Evolutionary conservation across 164 flowering plant species (phyloP).

Genomic region (Tetrastigma voinierianum): DNA sequence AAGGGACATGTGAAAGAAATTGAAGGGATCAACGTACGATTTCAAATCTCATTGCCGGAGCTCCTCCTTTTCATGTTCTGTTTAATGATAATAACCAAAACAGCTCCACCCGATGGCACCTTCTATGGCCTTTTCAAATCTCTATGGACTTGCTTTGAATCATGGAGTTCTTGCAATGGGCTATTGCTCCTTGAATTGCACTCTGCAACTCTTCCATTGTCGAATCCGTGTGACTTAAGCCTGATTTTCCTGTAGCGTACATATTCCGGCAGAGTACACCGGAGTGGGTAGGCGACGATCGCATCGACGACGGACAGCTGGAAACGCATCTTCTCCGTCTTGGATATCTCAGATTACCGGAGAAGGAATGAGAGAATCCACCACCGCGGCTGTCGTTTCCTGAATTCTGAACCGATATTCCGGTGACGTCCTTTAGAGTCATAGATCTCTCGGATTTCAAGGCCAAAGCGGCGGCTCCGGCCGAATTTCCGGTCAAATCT

Average conservation of each 20-base stretch:
- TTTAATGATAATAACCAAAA: too few relatives aligned
- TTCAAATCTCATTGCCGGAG: too few relatives aligned
- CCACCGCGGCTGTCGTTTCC: conserved; percentile 16
- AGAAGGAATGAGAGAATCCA: conserved; percentile 56
- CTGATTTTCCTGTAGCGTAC: conserved; percentile 2
- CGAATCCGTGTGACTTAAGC: conserved; percentile 28
- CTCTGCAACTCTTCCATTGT: conserved; percentile 94
- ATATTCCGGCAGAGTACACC: conserved; percentile 52
- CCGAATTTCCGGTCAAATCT: background rate
- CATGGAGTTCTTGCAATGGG: conserved; percentile 94
- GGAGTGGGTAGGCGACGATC: conserved; percentile 94
- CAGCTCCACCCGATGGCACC: too few relatives aligned
- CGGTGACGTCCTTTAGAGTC: background rate
- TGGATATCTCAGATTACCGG: conserved; percentile 76
- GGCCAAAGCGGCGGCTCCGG: background rate
- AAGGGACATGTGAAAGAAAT: background rate
- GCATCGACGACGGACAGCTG: conserved; percentile 91
- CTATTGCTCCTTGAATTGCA: conserved; percentile 97
- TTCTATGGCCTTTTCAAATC: background rate
- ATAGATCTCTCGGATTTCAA: conserved; percentile 17
- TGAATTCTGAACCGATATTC: background rate
- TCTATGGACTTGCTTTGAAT: conserved; percentile 33
- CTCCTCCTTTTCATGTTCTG: too few relatives aligned
- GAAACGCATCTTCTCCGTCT: conserved; percentile 45
- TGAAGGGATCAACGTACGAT: too few relatives aligned